Percentiles rank a stretch among this genome's conserved stretches.
Evolutionary conservation across 1,284 basidiomycete species (phyloP).

Genomic region (Ganoderma sinense): DNA sequence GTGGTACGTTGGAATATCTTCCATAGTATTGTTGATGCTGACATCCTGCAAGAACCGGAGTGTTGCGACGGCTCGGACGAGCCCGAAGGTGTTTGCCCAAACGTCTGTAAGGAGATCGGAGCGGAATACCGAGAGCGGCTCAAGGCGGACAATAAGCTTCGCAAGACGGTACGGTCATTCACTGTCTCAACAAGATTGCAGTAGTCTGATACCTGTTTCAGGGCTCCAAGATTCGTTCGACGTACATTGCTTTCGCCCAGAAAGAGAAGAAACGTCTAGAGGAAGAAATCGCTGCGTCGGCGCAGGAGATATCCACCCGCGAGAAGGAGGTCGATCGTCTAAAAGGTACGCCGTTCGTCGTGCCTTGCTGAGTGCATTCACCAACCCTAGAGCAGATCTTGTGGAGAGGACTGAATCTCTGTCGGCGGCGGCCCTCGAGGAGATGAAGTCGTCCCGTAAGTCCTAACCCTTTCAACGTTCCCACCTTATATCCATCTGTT

Average conservation of each 20-base stretch:
- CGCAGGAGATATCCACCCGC: conserved; percentile 64
- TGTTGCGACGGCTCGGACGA: conserved; percentile 99
- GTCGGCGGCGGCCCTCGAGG: conserved; percentile 78
- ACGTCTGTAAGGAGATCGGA: conserved; percentile 83
- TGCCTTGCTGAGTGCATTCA: neutral
- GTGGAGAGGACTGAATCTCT: conserved; percentile 75
- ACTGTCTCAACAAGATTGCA: neutral
- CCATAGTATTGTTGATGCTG: neutral
- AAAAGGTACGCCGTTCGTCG: conserved; percentile 53
- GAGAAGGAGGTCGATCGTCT: conserved; percentile 77
- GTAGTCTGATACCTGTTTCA: conserved; percentile 37
- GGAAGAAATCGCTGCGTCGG: conserved; percentile 58
- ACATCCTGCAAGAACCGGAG: conserved; percentile 72
- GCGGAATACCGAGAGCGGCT: conserved; percentile 70
- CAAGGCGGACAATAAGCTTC: conserved; percentile 78
- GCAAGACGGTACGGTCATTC: conserved; percentile 71
- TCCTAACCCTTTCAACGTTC: conserved; percentile 33
- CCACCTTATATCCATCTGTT: neutral
- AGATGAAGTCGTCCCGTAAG: conserved; percentile 88
- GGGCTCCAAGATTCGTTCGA: conserved; percentile 92
- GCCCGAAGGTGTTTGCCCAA: conserved; percentile 77
- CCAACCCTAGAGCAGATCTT: conserved; percentile 54
- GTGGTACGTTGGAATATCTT: conserved; percentile 64
- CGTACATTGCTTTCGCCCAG: conserved; percentile 87
- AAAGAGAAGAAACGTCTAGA: conserved; percentile 89